Evolutionary conservation across 148 eudicot species (phyloP).

Genomic region (Camellia lanceoleosa): DNA sequence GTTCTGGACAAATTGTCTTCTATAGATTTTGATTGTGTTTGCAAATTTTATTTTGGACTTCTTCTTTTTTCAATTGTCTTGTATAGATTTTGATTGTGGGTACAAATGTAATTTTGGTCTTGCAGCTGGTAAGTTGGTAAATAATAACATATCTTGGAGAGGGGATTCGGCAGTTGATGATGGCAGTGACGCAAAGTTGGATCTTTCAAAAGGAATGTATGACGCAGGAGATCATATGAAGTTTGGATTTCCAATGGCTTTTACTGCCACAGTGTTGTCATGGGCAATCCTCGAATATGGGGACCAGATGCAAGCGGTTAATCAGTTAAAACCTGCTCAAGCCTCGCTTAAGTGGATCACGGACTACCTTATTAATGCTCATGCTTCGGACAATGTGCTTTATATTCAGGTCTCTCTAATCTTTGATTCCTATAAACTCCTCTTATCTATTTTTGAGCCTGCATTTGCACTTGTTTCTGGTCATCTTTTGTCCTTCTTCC

Average conservation of each 20-base stretch:
- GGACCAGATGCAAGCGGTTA: conserved; percentile 63
- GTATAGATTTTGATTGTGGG: not conserved
- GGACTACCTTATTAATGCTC: conserved; percentile 73
- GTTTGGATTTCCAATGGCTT: conserved; percentile 93
- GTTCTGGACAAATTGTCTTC: too few relatives aligned
- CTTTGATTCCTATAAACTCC: not conserved
- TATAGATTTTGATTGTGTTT: too few relatives aligned
- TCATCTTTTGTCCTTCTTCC: not conserved
- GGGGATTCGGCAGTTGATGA: conserved; percentile 83
- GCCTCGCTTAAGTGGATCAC: conserved; percentile 87
- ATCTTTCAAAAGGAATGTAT: conserved; percentile 86
- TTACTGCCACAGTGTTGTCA: conserved; percentile 80
- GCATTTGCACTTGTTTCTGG: not conserved
- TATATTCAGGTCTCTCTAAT: conserved; percentile 65
- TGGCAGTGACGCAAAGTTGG: conserved; percentile 63
- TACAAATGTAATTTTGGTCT: conserved; percentile 15
- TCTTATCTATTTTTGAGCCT: not conserved
- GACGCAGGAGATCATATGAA: conserved; percentile 99
- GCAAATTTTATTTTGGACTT: not conserved
- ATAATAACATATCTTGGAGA: conserved; percentile 78
- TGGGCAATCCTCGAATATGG: conserved; percentile 95
- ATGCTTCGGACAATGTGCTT: conserved; percentile 66
- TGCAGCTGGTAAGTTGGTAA: conserved; percentile 85
- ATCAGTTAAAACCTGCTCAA: conserved; percentile 68
- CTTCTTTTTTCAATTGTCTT: not conserved